Evolutionary conservation across 2,329 filamentous ascomycete species (phyloP).

Genomic region (Magnaporthiopsis rhizophila): DNA sequence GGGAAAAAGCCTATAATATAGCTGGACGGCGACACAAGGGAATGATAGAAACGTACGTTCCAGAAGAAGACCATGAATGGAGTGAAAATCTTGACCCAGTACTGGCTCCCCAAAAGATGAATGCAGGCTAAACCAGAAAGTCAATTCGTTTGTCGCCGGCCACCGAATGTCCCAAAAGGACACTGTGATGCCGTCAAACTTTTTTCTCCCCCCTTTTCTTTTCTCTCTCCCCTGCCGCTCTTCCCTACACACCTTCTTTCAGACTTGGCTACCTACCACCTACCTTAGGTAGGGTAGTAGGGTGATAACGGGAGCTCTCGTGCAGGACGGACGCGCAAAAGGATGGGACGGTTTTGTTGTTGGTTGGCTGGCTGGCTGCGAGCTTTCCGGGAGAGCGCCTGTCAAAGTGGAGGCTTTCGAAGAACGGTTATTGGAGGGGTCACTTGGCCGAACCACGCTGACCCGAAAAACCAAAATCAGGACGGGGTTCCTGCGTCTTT

Average conservation of each 20-base stretch:
- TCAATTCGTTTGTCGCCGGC: not conserved
- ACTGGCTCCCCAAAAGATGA: too few relatives aligned
- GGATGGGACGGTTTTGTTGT: not conserved
- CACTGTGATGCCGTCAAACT: not conserved
- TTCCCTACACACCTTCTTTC: not conserved
- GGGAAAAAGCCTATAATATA: not conserved
- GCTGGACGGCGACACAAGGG: not conserved
- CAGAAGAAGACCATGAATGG: too few relatives aligned
- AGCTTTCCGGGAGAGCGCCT: not conserved
- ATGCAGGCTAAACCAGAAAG: not conserved
- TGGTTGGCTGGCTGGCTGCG: not conserved
- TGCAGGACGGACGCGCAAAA: not conserved
- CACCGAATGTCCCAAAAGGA: not conserved
- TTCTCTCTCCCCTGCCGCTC: too few relatives aligned
- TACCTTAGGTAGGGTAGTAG: not conserved
- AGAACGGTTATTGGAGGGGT: not conserved
- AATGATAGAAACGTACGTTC: not conserved
- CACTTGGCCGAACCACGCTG: not conserved
- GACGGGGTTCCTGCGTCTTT: not conserved
- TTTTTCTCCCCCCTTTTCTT: not conserved
- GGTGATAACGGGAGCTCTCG: not conserved
- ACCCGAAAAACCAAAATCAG: not conserved
- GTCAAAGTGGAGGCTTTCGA: not conserved
- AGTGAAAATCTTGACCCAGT: too few relatives aligned
- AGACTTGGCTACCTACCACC: not conserved